Base-by-base conservation (phyloP, 441 rosid genomes). In the Raphanus hybrid region DNA sequence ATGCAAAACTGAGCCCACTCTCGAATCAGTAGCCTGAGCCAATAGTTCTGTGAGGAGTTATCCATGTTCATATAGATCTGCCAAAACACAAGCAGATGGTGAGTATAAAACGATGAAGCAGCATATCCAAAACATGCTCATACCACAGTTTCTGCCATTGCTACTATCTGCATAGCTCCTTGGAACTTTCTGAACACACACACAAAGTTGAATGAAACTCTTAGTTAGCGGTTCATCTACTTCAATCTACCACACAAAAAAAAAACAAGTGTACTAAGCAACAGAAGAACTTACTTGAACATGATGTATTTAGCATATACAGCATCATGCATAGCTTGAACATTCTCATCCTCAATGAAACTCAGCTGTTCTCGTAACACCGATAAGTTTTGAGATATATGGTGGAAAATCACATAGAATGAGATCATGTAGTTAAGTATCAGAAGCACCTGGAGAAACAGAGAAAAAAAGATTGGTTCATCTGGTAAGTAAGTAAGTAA, bases 1-100 rank as follows among this genome's bases (percentile, higher is more conserved):
- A 94, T 90, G 83, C 94, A 89, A 82, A 92, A 84, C 70, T 90
- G 91, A 32, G 92, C 91, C 93, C 95, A 91, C 80, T 94, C 97
- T 82, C 92, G 85, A 76, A 94, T 82, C 58, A 91, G 81, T 64
- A 91, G 70, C 59, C 97, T 87, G 35, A 94, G 83, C 98, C 98
- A 92, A 77, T 87, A 94, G 74, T 85, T 86, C 41, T 87, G 88
- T 0, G 90, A 74, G 14, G 93, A 89, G 80, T 85, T 78, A 45
- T 87, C 96, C 81, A 89, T 80, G 74, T 90, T 94, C 72, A 91
- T 84, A 81, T 86, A 87, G 58, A 91, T 84, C 97, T 94, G 87
- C 63, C 48, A 52, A n/a, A 48, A 48, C 1, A 12, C 6, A 48
- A 48, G 16, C 16, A n/a, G n/a, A n/a, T n/a, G n/a, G n/a, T n/a